Conservation (phyloP, 2,329 filamentous ascomycete genomes). For the Diaporthe sp. region DNA sequence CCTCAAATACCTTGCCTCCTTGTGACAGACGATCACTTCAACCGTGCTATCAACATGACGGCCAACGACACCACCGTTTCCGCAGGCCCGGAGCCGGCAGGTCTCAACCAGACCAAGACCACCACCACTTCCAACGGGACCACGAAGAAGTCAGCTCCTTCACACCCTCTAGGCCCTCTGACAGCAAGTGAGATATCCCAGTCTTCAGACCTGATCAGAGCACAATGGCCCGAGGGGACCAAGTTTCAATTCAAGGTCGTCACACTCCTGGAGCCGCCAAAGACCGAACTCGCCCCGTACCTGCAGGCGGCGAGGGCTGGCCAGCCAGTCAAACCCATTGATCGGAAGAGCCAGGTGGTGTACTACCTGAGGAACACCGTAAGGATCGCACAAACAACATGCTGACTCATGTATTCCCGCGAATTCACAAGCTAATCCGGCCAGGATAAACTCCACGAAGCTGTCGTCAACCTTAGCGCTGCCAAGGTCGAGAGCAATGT, state of each 20-base stretch:
- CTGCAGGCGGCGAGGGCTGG: slow-evolving; percentile 63
- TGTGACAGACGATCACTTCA: neutral
- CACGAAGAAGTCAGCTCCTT: slow-evolving; percentile 23
- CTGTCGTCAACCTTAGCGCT: slow-evolving; percentile 65
- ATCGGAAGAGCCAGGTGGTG: slow-evolving; percentile 66
- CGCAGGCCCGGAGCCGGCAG: neutral
- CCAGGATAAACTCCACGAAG: slow-evolving; percentile 74
- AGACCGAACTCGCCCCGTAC: slow-evolving; percentile 65
- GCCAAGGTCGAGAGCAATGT: slow-evolving; percentile 68
- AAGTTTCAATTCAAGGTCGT: slow-evolving; percentile 74
- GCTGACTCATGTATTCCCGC: neutral
- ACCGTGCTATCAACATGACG: slow-evolving; percentile 22
- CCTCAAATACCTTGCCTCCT: neutral
- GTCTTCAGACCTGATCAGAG: slow-evolving; percentile 63
- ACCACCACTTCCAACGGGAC: slow-evolving; percentile 9
- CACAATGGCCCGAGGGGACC: slow-evolving; percentile 68
- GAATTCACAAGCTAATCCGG: neutral
- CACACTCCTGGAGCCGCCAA: slow-evolving; percentile 71
- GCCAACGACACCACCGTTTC: slow-evolving; percentile 31
- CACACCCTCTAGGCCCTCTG: slow-evolving; percentile 73
- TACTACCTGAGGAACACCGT: slow-evolving; percentile 74
- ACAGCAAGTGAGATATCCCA: slow-evolving; percentile 69
- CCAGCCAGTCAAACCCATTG: slow-evolving; percentile 55
- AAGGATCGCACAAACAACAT: slow-evolving; percentile 45
- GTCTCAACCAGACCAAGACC: slow-evolving; percentile 26